A percentile compares a stretch with the other conserved stretches of the same genome.
Evolutionary conservation across 495 filamentous ascomycete genomes (phyloP).

Genomic region (Collariella sp.): DNA sequence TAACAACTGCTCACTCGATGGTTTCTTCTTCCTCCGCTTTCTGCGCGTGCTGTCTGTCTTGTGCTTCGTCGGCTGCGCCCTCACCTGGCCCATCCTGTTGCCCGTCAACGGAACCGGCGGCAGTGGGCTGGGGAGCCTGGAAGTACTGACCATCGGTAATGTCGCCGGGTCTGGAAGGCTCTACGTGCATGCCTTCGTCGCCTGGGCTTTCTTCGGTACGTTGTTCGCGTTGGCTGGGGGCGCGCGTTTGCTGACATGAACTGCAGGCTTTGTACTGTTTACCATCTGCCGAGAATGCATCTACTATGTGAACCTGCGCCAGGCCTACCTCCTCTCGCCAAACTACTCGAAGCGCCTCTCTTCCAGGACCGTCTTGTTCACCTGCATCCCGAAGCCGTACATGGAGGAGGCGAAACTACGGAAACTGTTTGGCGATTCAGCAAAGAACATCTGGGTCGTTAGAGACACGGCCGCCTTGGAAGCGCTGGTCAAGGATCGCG

Average conservation of each 20-base stretch:
- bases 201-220: slow-evolving; percentile 59
- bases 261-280: slow-evolving; percentile 54
- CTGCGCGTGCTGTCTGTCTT: slow-evolving; percentile 60
- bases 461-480: slow-evolving; percentile 47
- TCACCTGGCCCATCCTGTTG: slow-evolving; percentile 72
- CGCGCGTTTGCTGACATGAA: not conserved
- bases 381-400: slow-evolving; percentile 54
- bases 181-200: slow-evolving; percentile 54
- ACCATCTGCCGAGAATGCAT: slow-evolving; percentile 58
- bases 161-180: slow-evolving; percentile 43
- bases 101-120: slow-evolving; percentile 69
- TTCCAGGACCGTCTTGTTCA: slow-evolving; percentile 60
- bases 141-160: slow-evolving; percentile 60
- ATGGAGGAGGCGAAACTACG: slow-evolving; percentile 48
- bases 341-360: slow-evolving; percentile 58
- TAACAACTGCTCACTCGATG: slow-evolving; percentile 61
- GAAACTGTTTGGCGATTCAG: slow-evolving; percentile 52
- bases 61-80: slow-evolving; percentile 59
- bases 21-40: slow-evolving; percentile 76
- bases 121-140: slow-evolving; percentile 49
- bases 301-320: slow-evolving; percentile 59
- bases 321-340: slow-evolving; percentile 63
- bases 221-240: not conserved
- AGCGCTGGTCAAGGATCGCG: slow-evolving; percentile 50
- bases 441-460: slow-evolving; percentile 54